Evolutionary conservation across 2,329 filamentous ascomycete species (phyloP).

Genomic region (Fusarium ramigenum): DNA sequence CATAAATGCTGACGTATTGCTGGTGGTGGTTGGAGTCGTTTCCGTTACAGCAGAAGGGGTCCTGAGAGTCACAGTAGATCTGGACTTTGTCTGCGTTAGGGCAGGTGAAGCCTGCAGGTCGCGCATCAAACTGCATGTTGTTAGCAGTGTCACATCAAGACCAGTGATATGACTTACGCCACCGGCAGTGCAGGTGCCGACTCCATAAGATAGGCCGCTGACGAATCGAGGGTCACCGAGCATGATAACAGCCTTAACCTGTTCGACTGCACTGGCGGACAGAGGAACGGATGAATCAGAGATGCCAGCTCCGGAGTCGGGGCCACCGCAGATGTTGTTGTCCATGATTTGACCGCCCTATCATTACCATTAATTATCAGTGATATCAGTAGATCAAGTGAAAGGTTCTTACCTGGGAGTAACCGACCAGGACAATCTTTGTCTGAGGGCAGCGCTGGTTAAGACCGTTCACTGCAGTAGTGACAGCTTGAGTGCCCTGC

Average conservation of each 20-base stretch:
- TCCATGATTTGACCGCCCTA: constrained; percentile 72
- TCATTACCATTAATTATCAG: fast-evolving
- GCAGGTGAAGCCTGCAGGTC: constrained; percentile 66
- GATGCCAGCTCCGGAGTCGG: constrained; percentile 57
- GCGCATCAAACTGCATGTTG: constrained; percentile 64
- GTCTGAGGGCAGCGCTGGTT: constrained; percentile 65
- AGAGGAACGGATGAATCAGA: constrained; percentile 55
- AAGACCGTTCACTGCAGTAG: constrained; percentile 66
- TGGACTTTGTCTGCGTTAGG: constrained; percentile 63
- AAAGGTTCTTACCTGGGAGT: constrained; percentile 58
- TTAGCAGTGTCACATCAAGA: fast-evolving
- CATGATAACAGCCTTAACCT: constrained; percentile 71
- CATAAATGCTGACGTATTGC: constrained; percentile 71
- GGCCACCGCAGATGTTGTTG: constrained; percentile 70
- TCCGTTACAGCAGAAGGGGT: constrained; percentile 74
- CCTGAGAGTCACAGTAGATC: constrained; percentile 71
- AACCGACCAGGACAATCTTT: constrained; percentile 68
- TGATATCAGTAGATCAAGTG: fast-evolving
- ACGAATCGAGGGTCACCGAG: constrained; percentile 71
- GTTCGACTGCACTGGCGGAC: constrained; percentile 57
- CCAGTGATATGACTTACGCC: constrained; percentile 57
- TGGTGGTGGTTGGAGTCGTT: constrained; percentile 68
- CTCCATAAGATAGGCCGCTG: constrained; percentile 64
- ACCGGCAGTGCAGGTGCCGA: constrained; percentile 65
- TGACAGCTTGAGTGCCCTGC: constrained; percentile 67